Base-by-base conservation (phyloP, 306 rosid genomes). In the Erythrophleum fordii region DNA sequence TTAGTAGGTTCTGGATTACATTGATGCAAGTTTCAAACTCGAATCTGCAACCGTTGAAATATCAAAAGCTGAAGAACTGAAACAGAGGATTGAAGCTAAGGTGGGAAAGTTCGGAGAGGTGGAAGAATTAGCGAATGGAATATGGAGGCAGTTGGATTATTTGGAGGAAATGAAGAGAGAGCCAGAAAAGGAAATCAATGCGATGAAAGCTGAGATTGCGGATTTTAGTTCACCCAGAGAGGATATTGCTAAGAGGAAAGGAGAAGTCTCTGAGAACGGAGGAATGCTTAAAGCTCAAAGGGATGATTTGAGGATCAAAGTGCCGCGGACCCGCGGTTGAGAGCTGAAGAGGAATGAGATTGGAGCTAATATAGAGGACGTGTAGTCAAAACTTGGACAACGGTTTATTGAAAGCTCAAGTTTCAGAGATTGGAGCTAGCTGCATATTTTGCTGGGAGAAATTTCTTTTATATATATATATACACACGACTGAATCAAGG, bases 171-270 rank as follows among this genome's bases (percentile, higher is more conserved):
- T 46, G 51, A 83, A 83, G 75, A 83, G 78, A 66, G 53, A 58
- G 16, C 83, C 79, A 11, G 84, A 83, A 75, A 77, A 59, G 69
- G 28, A 74, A 79, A 68, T 83, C 26, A 74, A 60, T 59, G 81
- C 78, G 46, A 42, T 79, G 10, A 79, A 69, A 59, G 45, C 56
- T 49, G 78, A 79, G 62, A 74, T 83, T 46, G 52, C 34, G 13
- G 77, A 74, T 74, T 58, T 58, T 6, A 14, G 20, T 48, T 45
- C 17, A 5, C 17, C 80, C 10, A 73, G 41, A 67, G 73, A 73
- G 25, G 37, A 5, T 5, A 77, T 35, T 45, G 69, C n/a, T 16
- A 9, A 74, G 62, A 79, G 84, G 49, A 79, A 83, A 44, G 69
- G 3, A 25, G 20, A 37, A 74, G 18, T 78, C 22, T 79, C n/a